Percentiles rank a stretch among this genome's conserved stretches.
Conservation (phyloP, 1,284 basidiomycete genomes). For the Leccinum variabile region DNA sequence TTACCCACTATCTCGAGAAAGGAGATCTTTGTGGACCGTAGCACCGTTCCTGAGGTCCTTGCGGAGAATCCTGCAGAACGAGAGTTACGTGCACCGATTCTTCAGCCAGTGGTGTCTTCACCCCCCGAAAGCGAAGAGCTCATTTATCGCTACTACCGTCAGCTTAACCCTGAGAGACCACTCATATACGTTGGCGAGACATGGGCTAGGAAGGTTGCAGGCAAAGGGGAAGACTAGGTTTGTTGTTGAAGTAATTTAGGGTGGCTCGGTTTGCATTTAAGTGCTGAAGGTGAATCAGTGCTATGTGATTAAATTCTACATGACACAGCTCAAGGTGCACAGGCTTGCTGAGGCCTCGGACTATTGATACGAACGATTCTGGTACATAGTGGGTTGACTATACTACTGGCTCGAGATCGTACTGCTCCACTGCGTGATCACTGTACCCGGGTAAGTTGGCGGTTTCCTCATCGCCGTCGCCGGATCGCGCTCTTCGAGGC, state of each 20-base stretch:
- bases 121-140: conserved; percentile 1
- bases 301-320: too few species aligned
- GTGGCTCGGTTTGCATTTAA: neutral
- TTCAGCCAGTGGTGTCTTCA: conserved; percentile 1
- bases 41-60: neutral
- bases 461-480: conserved; percentile 6
- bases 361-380: too few species aligned
- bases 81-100: conserved; percentile 5
- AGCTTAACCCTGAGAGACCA: too few species aligned
- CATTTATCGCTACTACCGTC: too few species aligned
- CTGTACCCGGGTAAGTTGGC: too few species aligned
- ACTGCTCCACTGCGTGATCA: too few species aligned
- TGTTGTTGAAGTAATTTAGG: too few species aligned
- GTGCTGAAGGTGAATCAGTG: neutral
- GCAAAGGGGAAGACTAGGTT: conserved; percentile 3
- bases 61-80: conserved; percentile 5
- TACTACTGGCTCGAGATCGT: too few species aligned
- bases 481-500: conserved; percentile 68
- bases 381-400: too few species aligned
- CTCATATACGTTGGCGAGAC: conserved; percentile 12
- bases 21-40: conserved; percentile 11
- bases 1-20: conserved; percentile 13
- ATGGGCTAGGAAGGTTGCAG: conserved; percentile 10
- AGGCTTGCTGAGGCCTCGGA: too few species aligned
- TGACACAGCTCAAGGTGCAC: too few species aligned